Evolutionary conservation across 768 basidiomycete genomes (phyloP).

Genomic region (Tulasnella sp.): DNA sequence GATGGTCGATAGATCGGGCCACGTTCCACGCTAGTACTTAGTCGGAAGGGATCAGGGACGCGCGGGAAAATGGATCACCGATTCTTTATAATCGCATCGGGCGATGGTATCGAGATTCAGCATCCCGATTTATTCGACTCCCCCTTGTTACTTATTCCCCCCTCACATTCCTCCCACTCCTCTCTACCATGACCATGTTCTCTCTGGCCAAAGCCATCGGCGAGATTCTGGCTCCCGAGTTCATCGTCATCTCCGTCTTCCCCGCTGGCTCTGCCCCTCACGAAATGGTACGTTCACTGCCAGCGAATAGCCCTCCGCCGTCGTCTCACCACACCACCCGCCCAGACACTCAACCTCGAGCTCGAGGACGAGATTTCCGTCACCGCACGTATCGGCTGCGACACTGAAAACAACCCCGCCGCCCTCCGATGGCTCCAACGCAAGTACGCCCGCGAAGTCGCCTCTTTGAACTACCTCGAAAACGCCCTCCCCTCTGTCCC

Average conservation of each 20-base stretch:
- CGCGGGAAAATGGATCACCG: background rate
- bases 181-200: slow-evolving; percentile 14
- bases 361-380: slow-evolving; percentile 15
- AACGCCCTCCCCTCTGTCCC: slow-evolving; percentile 2
- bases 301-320: background rate
- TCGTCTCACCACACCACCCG: background rate
- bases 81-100: slow-evolving; percentile 2
- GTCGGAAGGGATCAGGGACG: background rate
- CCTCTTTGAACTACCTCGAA: slow-evolving; percentile 12
- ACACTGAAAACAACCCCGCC: slow-evolving; percentile 11
- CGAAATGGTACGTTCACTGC: slow-evolving; percentile 3
- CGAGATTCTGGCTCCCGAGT: slow-evolving; percentile 9
- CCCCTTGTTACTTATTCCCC: background rate
- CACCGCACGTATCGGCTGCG: slow-evolving; percentile 9
- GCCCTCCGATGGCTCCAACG: slow-evolving; percentile 14
- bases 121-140: background rate
- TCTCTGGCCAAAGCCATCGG: slow-evolving; percentile 9
- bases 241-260: slow-evolving; percentile 14
- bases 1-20: background rate
- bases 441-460: slow-evolving; percentile 13
- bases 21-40: background rate
- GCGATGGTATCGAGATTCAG: slow-evolving; percentile 4
- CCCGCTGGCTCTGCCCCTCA: background rate
- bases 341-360: slow-evolving; percentile 7
- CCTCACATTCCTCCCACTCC: no score